Conservation (phyloP, 768 basidiomycete species). For the Rubroboletus satanas region DNA sequence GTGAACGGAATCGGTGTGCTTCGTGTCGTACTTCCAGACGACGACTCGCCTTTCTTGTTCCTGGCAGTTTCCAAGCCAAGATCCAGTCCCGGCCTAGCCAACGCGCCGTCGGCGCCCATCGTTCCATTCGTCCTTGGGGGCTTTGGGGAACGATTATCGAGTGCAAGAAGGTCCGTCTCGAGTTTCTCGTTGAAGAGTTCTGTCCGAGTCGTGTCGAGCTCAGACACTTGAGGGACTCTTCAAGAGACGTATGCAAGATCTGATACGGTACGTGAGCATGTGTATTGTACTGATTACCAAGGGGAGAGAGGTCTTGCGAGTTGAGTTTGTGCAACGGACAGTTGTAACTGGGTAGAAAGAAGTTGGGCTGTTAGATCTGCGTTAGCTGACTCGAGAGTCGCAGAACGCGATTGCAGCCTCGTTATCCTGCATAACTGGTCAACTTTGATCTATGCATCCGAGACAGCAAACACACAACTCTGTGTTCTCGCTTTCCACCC, state of each 20-base stretch:
- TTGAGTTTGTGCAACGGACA: constrained; percentile 15
- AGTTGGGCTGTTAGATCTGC: constrained; percentile 14
- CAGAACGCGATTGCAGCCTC: constrained; percentile 64
- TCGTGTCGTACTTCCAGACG: too few relatives aligned
- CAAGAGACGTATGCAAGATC: constrained; percentile 83
- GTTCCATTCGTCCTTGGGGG: too few relatives aligned
- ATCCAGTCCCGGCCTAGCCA: too few relatives aligned
- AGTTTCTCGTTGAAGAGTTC: constrained; percentile 89
- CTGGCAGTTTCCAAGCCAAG: too few relatives aligned
- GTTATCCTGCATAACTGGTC: constrained; percentile 14
- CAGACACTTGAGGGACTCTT: constrained; percentile 58
- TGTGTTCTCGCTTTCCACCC: constrained; percentile 69
- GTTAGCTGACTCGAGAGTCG: constrained; percentile 63
- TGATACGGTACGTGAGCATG: constrained; percentile 26
- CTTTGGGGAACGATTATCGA: too few relatives aligned
- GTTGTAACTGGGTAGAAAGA: constrained; percentile 16
- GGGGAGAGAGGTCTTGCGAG: constrained; percentile 6
- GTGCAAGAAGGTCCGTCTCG: constrained; percentile 83
- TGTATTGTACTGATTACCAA: neutral
- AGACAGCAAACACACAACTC: constrained; percentile 45
- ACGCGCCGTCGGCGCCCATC: too few relatives aligned
- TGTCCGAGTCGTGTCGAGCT: constrained; percentile 51
- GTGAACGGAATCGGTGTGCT: too few relatives aligned
- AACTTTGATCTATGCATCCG: neutral
- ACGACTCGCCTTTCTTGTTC: too few relatives aligned